phyloP scores from a whole-genome alignment of 495 filamentous ascomycete genomes.

The Penicillium manginii region DNA sequence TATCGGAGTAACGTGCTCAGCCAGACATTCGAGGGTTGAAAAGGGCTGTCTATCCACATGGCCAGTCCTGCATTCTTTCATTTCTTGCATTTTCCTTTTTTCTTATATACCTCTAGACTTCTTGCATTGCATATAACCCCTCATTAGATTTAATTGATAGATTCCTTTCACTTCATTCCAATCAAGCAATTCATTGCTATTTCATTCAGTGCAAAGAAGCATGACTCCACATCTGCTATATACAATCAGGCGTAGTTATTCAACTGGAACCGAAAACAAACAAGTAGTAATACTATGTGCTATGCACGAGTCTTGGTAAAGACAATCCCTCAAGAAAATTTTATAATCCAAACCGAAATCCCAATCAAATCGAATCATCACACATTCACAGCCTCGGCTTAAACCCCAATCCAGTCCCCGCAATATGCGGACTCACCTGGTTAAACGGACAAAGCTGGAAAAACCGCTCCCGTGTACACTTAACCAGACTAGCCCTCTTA shows the following conservation, averaged over 20 bases:
- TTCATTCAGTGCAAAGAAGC: background rate
- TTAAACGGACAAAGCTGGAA: conserved; percentile 63
- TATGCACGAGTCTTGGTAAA: too few relatives aligned
- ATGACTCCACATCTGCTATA: background rate
- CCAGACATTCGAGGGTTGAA: conserved; percentile 27
- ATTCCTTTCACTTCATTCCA: background rate
- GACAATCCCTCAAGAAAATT: too few relatives aligned
- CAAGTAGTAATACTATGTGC: too few relatives aligned
- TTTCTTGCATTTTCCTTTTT: background rate
- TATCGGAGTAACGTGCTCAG: conserved; percentile 60
- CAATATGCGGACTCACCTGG: conserved; percentile 21
- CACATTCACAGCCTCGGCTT: conserved; percentile 17
- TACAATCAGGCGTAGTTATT: background rate
- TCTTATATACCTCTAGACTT: conserved; percentile 14
- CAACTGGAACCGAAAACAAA: background rate
- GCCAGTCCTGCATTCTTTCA: conserved; percentile 4
- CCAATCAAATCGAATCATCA: background rate
- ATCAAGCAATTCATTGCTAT: background rate
- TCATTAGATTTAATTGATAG: conserved; percentile 1
- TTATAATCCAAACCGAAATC: background rate
- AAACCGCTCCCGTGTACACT: conserved; percentile 60
- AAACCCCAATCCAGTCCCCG: conserved; percentile 21
- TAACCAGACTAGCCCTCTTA: conserved; percentile 61
- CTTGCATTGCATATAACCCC: conserved; percentile 19
- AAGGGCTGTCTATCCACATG: too few relatives aligned